phyloP scores from a whole-genome alignment of 1,139 yeast species.

The Trichomonascaceae sp. region DNA sequence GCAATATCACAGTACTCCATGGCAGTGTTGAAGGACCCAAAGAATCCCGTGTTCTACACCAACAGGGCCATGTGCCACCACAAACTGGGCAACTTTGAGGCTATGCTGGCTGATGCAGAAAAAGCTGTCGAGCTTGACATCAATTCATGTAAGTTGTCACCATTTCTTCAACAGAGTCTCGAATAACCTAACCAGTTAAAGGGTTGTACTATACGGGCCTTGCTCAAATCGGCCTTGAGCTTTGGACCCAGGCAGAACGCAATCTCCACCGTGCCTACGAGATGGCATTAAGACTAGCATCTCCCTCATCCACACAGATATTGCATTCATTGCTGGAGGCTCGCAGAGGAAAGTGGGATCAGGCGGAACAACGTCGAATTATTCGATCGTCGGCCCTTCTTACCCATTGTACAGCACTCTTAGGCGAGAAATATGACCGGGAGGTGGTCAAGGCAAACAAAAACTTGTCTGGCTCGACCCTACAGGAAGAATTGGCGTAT shows the following conservation, averaged over 20 bases:
- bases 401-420: conserved; percentile 17
- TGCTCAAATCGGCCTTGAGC: conserved; percentile 18
- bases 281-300: conserved; percentile 15
- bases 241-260: conserved; percentile 22
- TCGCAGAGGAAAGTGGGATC: conserved; percentile 19
- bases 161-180: conserved; percentile 1
- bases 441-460: conserved; percentile 13
- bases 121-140: conserved; percentile 23
- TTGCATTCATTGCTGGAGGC: conserved; percentile 20
- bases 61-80: conserved; percentile 19
- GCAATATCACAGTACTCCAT: conserved; percentile 23
- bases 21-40: conserved; percentile 3
- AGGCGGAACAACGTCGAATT: conserved; percentile 14
- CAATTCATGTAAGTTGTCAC: conserved; percentile 10
- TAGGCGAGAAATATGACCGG: conserved; percentile 16
- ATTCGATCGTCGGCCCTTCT: conserved; percentile 20
- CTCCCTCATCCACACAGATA: conserved; percentile 21
- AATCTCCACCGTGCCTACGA: conserved; percentile 25
- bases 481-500: conserved; percentile 16
- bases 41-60: conserved; percentile 1
- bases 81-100: conserved; percentile 15
- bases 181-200: conserved; percentile 17
- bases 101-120: conserved; percentile 23
- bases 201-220: conserved; percentile 21
- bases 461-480: conserved; percentile 10